Percentiles rank a stretch among this genome's conserved stretches.
Conservation (phyloP, 257 asterid genomes). For the Przewalskia tangutica region DNA sequence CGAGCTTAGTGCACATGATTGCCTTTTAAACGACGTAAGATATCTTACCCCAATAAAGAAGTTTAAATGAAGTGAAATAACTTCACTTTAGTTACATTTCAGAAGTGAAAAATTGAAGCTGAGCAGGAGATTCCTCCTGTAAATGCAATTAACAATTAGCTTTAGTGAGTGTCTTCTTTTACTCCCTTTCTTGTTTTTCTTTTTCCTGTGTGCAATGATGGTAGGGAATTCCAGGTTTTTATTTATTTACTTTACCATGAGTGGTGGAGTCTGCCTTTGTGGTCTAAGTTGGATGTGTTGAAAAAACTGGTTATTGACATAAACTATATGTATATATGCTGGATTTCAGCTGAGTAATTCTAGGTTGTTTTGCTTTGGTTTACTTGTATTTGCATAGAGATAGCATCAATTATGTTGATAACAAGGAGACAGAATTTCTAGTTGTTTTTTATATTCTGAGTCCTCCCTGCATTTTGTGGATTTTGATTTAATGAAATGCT, state of each 20-base stretch:
- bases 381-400: conserved; percentile 1
- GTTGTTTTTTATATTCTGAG: neutral
- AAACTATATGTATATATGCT: neutral
- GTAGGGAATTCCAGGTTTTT: neutral
- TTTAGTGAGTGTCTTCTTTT: neutral
- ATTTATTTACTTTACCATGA: neutral
- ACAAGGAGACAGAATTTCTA: neutral
- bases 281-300: conserved; percentile 1
- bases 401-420: neutral
- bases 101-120: neutral
- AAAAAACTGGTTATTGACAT: neutral
- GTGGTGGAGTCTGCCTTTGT: neutral
- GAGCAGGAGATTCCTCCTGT: neutral
- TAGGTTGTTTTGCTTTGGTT: neutral
- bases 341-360: neutral
- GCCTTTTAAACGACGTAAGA: neutral
- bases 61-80: neutral
- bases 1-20: too few relatives aligned
- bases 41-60: neutral
- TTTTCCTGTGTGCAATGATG: neutral
- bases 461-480: neutral
- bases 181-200: neutral
- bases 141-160: neutral
- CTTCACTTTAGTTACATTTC: neutral
- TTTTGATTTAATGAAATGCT: neutral